A percentile compares a stretch with the other conserved stretches of the same genome.
Conservation (phyloP, 2,329 filamentous ascomycete species). For the Metarhizium album region DNA sequence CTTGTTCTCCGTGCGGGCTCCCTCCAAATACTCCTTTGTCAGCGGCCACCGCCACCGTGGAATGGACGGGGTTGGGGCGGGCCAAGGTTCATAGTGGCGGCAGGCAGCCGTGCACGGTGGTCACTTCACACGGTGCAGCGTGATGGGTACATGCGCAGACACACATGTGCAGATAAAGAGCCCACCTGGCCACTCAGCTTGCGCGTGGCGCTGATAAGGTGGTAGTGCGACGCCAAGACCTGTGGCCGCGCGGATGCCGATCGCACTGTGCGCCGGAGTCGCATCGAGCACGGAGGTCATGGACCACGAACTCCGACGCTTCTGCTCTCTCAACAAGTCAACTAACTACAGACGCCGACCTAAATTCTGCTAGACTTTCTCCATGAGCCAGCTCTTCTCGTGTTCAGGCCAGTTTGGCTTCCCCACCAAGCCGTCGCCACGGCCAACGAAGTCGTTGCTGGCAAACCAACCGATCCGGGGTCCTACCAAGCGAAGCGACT, state of each 20-base stretch:
- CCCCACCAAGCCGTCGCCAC: no score
- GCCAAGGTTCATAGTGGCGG: neutral
- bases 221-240: slow-evolving; percentile 7
- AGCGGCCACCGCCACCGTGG: neutral
- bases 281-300: no score
- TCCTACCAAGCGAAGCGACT: no score
- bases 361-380: neutral
- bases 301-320: no score
- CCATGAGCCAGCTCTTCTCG: neutral
- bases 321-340: no score
- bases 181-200: neutral
- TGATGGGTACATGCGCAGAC: neutral
- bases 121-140: slow-evolving; percentile 1
- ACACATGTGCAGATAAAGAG: neutral
- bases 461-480: no score
- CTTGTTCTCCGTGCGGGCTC: neutral
- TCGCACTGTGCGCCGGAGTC: slow-evolving; percentile 1
- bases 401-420: neutral
- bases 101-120: neutral
- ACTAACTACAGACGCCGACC: no score
- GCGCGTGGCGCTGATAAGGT: slow-evolving; percentile 1
- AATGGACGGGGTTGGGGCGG: neutral
- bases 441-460: neutral
- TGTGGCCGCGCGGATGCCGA: neutral
- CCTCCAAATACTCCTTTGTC: neutral